phyloP scores from a whole-genome alignment of 2,329 filamentous ascomycete genomes.

The Fusarium nodosum region DNA sequence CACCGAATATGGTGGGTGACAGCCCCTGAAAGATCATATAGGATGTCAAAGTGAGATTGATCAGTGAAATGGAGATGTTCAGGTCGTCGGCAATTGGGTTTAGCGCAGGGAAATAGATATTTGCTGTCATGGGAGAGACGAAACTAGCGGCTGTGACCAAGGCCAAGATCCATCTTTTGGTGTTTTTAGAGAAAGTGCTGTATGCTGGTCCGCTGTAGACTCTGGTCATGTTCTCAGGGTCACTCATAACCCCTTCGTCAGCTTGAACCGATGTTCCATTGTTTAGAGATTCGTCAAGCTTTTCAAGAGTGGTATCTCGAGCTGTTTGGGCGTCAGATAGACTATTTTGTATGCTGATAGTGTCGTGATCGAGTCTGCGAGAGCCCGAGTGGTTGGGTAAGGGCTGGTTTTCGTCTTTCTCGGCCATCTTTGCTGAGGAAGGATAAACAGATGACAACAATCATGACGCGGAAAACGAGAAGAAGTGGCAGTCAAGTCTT shows the following conservation, averaged over 20 bases:
- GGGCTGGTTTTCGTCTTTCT: slow-evolving; percentile 21
- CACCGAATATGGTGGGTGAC: slow-evolving; percentile 71
- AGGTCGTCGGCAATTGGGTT: slow-evolving; percentile 58
- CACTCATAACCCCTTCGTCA: slow-evolving; percentile 31
- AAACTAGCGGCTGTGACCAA: slow-evolving; percentile 68
- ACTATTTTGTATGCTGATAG: slow-evolving; percentile 16
- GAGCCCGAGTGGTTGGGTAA: slow-evolving; percentile 1
- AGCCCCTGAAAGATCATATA: slow-evolving; percentile 76
- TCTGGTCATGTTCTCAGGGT: slow-evolving; percentile 42
- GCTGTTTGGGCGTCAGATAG: slow-evolving; percentile 15
- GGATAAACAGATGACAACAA: slow-evolving; percentile 1
- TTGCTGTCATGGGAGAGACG: slow-evolving; percentile 71
- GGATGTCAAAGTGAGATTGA: slow-evolving; percentile 68
- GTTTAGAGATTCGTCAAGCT: slow-evolving; percentile 12
- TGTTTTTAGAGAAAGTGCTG: slow-evolving; percentile 52
- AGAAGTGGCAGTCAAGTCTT: slow-evolving; percentile 26
- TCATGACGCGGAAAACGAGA: slow-evolving; percentile 18
- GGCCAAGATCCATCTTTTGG: slow-evolving; percentile 65
- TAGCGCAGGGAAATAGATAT: slow-evolving; percentile 66
- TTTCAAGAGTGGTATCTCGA: slow-evolving; percentile 18
- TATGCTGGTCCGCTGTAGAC: slow-evolving; percentile 47
- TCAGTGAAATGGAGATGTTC: slow-evolving; percentile 55
- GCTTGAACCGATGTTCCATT: background rate
- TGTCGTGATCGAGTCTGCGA: slow-evolving; percentile 23
- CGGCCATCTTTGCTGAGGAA: slow-evolving; percentile 27